phyloP scores from a whole-genome alignment of 768 basidiomycete species.

The Favolaschia claudopus region DNA sequence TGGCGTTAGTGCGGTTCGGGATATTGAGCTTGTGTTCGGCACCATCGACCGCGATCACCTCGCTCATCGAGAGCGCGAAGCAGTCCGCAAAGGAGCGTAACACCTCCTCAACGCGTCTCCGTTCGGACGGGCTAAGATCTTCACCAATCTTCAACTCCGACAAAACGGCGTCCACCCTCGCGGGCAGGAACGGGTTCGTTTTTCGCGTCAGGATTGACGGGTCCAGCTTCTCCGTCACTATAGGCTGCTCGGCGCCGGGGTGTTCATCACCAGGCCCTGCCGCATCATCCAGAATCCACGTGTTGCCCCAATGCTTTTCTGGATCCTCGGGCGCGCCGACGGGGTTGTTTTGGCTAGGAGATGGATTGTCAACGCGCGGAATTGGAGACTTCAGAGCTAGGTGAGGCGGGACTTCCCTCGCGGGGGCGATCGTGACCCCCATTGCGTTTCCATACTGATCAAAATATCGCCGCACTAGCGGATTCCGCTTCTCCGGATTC shows the following conservation, averaged over 20 bases:
- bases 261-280: background rate
- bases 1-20: slow-evolving; percentile 10
- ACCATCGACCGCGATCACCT: slow-evolving; percentile 30
- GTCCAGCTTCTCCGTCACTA: background rate
- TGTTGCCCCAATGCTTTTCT: background rate
- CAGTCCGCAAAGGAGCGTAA: slow-evolving; percentile 44
- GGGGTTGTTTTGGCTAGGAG: background rate
- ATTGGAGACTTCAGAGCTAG: background rate
- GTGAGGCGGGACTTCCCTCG: slow-evolving; percentile 13
- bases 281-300: background rate
- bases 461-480: background rate
- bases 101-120: slow-evolving; percentile 26
- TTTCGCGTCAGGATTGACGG: slow-evolving; percentile 16
- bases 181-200: slow-evolving; percentile 28
- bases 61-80: slow-evolving; percentile 46
- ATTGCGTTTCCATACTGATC: background rate
- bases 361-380: background rate
- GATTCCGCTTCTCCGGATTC: background rate
- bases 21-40: slow-evolving; percentile 29
- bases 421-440: slow-evolving; percentile 15
- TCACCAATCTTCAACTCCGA: slow-evolving; percentile 21
- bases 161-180: slow-evolving; percentile 25
- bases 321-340: background rate
- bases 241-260: slow-evolving; percentile 3
- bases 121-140: slow-evolving; percentile 22